Evolutionary conservation across 2,329 filamentous ascomycete genomes (phyloP).

Genomic region (Uncinocarpus reesii): DNA sequence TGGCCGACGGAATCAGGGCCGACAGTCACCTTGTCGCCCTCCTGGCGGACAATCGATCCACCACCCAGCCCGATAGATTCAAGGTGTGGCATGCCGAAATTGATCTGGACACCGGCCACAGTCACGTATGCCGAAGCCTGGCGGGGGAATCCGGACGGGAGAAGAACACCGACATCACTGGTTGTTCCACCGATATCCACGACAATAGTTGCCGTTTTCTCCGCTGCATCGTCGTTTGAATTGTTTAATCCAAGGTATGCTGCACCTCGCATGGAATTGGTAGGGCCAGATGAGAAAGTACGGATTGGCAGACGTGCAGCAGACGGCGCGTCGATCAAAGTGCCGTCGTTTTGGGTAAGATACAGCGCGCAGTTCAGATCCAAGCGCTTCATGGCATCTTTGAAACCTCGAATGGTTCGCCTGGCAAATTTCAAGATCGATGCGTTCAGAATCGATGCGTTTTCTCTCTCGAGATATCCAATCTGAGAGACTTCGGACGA

Average conservation of each 20-base stretch:
- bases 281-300: slow-evolving; percentile 44
- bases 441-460: slow-evolving; percentile 43
- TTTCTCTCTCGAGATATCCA: slow-evolving; percentile 43
- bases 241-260: slow-evolving; percentile 26
- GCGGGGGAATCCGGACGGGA: slow-evolving; percentile 50
- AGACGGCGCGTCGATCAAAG: slow-evolving; percentile 38
- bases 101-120: slow-evolving; percentile 49
- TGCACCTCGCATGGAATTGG: slow-evolving; percentile 45
- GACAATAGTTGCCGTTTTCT: slow-evolving; percentile 32
- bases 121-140: slow-evolving; percentile 51
- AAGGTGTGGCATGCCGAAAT: slow-evolving; percentile 50
- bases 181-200: slow-evolving; percentile 54
- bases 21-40: slow-evolving; percentile 33
- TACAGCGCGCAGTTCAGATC: slow-evolving; percentile 40
- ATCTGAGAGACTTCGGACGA: slow-evolving; percentile 43
- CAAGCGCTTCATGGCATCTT: slow-evolving; percentile 38
- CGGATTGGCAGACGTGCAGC: slow-evolving; percentile 42
- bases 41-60: slow-evolving; percentile 37
- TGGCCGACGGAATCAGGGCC: slow-evolving; percentile 50
- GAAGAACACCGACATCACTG: slow-evolving; percentile 49
- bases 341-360: slow-evolving; percentile 46
- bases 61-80: slow-evolving; percentile 49
- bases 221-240: neutral
- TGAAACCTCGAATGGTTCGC: slow-evolving; percentile 38
- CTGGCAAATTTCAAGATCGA: slow-evolving; percentile 40